Evolutionary conservation across 2,329 filamentous ascomycete species (phyloP), one percentile per base, ranked within the genome.

Genomic region (Metarhizium robertsii): DNA sequence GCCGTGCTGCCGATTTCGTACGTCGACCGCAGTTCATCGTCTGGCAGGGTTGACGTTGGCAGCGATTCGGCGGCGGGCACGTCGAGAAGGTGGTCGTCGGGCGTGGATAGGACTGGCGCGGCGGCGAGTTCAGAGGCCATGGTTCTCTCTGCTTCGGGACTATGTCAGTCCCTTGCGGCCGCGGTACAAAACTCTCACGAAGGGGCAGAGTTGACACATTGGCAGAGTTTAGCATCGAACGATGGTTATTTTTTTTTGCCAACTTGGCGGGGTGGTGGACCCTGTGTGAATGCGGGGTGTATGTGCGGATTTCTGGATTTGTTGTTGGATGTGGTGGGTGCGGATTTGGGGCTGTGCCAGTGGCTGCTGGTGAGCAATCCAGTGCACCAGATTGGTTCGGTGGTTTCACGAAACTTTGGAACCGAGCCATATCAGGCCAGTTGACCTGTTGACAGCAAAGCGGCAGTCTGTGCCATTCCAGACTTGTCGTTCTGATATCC

Each of bases 1-100:
- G 90, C 80, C 0, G 94, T 96, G 55, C 89, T 81, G 57, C 81
- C 78, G 61, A 96, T 86, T 71, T 99, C 94, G 74, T 97, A 99
- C 51, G 88, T 86, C 45, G 84, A 73, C 55, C 76, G 74, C 34
- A 97, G 76, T 65, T 92, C 87, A 65, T 88, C 83, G 61, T 92
- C 84, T 16, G 73, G 71, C 52, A 72, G 60, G 59, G 66, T 61
- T 53, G 71, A 62, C 59, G 65, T 65, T 25, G 60, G 62, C 25
- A 66, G 59, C 25, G 69, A 64, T 32, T 65, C 65, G n/a, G 71
- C 63, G 2, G 75, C 73, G 13, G 77, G 71, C 59, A 78, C 73
- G 61, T 83, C 79, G 65, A 83, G 77, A 32, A 83, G 70, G 53
- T 81, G 69, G 51, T 84, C 80, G 50, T 83, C 81, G 30, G 83